Conservation (phyloP, 306 rosid species). For the Hippophae rhamnoides region DNA sequence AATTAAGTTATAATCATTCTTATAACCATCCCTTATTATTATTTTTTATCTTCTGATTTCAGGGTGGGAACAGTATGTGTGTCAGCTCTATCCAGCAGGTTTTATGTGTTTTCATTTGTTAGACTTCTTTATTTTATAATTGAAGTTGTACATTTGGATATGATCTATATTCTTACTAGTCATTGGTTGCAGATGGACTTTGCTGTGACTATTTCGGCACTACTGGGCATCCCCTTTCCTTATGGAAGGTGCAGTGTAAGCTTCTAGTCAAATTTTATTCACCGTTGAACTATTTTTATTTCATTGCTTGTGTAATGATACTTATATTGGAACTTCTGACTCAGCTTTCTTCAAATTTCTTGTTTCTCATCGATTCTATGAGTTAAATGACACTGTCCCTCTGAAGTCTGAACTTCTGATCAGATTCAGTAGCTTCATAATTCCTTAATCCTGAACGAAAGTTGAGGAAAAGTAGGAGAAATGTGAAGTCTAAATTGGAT, state of each 20-base stretch:
- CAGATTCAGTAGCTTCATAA: too few relatives aligned
- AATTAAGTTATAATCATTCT: background rate
- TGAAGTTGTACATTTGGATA: constrained; percentile 1
- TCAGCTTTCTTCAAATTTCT: constrained; percentile 3
- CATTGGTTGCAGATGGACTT: constrained; percentile 79
- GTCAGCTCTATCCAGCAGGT: constrained; percentile 88
- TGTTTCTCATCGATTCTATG: background rate
- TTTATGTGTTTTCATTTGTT: constrained; percentile 19
- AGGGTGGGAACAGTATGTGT: constrained; percentile 63
- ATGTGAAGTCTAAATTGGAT: too few relatives aligned
- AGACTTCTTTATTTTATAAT: constrained; percentile 6
- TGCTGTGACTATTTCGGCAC: constrained; percentile 81
- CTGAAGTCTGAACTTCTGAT: too few relatives aligned
- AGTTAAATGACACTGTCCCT: too few relatives aligned
- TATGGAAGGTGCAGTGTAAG: constrained; percentile 98
- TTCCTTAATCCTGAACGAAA: too few relatives aligned
- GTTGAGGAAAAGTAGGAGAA: too few relatives aligned
- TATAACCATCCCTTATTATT: background rate
- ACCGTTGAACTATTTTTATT: constrained; percentile 10
- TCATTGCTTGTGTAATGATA: constrained; percentile 8
- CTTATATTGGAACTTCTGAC: constrained; percentile 9
- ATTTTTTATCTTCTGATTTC: constrained; percentile 14
- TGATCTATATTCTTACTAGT: constrained; percentile 23
- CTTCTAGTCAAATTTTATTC: constrained; percentile 29
- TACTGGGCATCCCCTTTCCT: constrained; percentile 93